Percentiles rank a stretch among this genome's conserved stretches.
Evolutionary conservation across 176 grass and related monocot genomes (phyloP).

Genomic region (Hsuehochloa calcarea): DNA sequence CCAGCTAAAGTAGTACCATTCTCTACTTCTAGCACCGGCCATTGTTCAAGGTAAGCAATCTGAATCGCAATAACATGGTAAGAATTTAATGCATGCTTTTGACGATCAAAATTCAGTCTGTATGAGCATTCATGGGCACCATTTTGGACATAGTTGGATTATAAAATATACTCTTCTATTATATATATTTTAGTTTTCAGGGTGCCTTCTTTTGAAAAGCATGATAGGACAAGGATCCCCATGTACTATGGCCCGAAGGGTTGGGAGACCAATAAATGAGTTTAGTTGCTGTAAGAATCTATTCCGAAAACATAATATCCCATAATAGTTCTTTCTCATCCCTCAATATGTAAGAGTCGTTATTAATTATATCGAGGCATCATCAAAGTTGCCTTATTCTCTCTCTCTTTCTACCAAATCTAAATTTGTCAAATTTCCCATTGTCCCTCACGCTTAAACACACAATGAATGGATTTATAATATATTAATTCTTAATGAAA

Average conservation of each 20-base stretch:
- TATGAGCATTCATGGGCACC: neutral
- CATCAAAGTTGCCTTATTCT: too few relatives aligned
- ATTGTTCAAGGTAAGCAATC: constrained; percentile 67
- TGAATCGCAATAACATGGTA: constrained; percentile 30
- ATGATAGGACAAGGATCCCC: neutral
- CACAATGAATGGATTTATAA: neutral
- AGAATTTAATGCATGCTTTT: neutral
- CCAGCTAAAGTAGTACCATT: constrained; percentile 47
- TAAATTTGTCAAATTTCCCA: neutral
- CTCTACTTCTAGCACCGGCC: constrained; percentile 53
- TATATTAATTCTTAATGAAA: neutral
- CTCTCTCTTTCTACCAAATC: neutral
- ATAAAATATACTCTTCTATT: neutral
- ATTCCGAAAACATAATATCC: neutral
- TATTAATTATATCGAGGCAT: too few relatives aligned
- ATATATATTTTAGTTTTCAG: neutral
- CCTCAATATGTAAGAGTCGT: too few relatives aligned
- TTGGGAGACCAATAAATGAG: too few relatives aligned
- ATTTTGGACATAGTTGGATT: neutral
- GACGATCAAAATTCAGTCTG: neutral
- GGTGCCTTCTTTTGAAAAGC: neutral
- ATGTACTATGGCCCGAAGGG: too few relatives aligned
- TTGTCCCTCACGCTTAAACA: neutral
- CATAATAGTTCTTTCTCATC: neutral
- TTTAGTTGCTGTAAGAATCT: neutral